Percentiles rank a stretch among this genome's conserved stretches.
Evolutionary conservation across 805 yeast genomes (phyloP).

Genomic region (Saccharomyces paradoxus): DNA sequence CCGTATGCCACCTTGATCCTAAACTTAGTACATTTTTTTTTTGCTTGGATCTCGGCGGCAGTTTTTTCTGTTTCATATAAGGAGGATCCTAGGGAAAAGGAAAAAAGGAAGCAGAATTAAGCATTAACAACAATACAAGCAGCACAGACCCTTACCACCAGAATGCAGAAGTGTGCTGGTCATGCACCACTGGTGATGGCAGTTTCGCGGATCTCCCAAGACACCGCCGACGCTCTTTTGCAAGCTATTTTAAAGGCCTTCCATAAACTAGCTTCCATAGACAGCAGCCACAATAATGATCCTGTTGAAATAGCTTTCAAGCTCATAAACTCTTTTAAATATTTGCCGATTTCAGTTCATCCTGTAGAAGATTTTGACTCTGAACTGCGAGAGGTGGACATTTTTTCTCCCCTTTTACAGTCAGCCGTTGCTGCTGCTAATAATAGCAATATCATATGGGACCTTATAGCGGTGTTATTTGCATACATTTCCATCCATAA

Average conservation of each 20-base stretch:
- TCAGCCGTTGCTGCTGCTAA: background rate
- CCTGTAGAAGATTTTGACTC: background rate
- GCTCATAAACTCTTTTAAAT: background rate
- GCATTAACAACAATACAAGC: background rate
- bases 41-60: background rate
- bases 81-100: background rate
- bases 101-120: background rate
- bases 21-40: background rate
- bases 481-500: slow-evolving; percentile 19
- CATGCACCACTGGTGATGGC: background rate
- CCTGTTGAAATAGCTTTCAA: background rate
- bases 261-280: background rate
- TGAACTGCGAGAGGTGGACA: slow-evolving; percentile 6
- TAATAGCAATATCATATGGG: slow-evolving; percentile 5
- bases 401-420: slow-evolving; percentile 8
- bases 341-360: background rate
- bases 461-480: slow-evolving; percentile 14
- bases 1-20: background rate
- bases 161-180: background rate
- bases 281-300: background rate
- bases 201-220: background rate
- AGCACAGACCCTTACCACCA: background rate
- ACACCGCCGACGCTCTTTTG: background rate
- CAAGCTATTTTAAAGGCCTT: background rate
- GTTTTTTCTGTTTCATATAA: background rate